phyloP scores from a whole-genome alignment of 805 yeast species.

The Metschnikowia anglica region DNA sequence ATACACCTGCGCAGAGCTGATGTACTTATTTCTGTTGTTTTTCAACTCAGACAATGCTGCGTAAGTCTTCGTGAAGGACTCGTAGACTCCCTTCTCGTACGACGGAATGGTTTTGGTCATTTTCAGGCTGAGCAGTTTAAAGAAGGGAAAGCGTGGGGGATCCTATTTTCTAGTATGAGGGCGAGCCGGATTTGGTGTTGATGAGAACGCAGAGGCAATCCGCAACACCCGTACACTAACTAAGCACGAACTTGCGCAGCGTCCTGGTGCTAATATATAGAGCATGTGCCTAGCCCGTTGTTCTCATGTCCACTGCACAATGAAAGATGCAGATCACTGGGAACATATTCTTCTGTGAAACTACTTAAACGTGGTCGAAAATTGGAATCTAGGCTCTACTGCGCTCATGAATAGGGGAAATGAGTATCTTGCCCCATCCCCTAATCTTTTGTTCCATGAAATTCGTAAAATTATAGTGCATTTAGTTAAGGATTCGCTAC shows the following conservation, averaged over 20 bases:
- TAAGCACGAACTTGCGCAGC: not conserved
- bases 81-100: slow-evolving; percentile 36
- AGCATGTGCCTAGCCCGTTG: no score
- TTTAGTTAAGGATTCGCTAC: slow-evolving; percentile 70
- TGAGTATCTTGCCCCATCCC: not conserved
- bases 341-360: no score
- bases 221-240: slow-evolving; percentile 6
- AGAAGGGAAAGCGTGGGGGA: slow-evolving; percentile 1
- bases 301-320: no score
- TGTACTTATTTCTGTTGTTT: slow-evolving; percentile 61
- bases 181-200: not conserved
- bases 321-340: no score
- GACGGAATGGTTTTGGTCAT: slow-evolving; percentile 30
- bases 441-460: slow-evolving; percentile 3
- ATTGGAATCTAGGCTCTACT: no score
- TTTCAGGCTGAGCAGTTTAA: not conserved
- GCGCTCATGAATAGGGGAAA: not conserved
- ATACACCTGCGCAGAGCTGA: slow-evolving; percentile 68
- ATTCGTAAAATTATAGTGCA: slow-evolving; percentile 7
- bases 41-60: slow-evolving; percentile 41
- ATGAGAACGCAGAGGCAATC: not conserved
- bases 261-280: not conserved
- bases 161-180: not conserved
- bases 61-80: slow-evolving; percentile 29
- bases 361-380: no score